A percentile compares a stretch with the other conserved stretches of the same genome.
Conservation (phyloP, 2,329 filamentous ascomycete species). For the Arachnomyces sp. region DNA sequence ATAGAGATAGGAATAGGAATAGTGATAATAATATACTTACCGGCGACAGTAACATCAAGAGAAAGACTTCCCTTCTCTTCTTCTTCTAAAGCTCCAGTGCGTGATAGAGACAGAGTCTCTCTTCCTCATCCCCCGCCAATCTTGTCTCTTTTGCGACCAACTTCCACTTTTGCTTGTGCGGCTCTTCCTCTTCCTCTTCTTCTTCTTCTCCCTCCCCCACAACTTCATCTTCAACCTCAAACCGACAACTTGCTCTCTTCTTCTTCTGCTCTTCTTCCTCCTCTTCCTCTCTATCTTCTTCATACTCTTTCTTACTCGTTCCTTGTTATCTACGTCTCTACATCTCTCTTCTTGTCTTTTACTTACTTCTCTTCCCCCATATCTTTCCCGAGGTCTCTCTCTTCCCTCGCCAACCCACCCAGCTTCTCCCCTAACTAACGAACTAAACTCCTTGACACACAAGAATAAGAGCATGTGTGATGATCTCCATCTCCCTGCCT, state of each 20-base stretch:
- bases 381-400: not conserved
- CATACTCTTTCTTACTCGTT: constrained; percentile 5
- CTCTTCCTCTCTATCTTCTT: constrained; percentile 6
- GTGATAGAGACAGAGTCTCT: not conserved
- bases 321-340: constrained; percentile 3
- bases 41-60: too few species aligned
- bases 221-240: constrained; percentile 8
- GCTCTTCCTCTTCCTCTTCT: constrained; percentile 3
- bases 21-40: too few species aligned
- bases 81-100: too few species aligned
- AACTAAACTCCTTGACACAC: constrained; percentile 10
- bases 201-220: constrained; percentile 1
- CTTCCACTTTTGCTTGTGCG: constrained; percentile 1
- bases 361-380: constrained; percentile 1
- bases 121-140: not conserved
- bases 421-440: constrained; percentile 5
- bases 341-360: constrained; percentile 2
- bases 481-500: too few species aligned
- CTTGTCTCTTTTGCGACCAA: too few species aligned
- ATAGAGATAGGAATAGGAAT: too few species aligned
- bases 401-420: too few species aligned
- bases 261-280: constrained; percentile 8
- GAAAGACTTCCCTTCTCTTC: too few species aligned
- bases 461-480: too few species aligned
- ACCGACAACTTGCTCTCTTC: constrained; percentile 8